phyloP scores from a whole-genome alignment of 352 stramenopile species.

The Globisporangium yorkense region DNA sequence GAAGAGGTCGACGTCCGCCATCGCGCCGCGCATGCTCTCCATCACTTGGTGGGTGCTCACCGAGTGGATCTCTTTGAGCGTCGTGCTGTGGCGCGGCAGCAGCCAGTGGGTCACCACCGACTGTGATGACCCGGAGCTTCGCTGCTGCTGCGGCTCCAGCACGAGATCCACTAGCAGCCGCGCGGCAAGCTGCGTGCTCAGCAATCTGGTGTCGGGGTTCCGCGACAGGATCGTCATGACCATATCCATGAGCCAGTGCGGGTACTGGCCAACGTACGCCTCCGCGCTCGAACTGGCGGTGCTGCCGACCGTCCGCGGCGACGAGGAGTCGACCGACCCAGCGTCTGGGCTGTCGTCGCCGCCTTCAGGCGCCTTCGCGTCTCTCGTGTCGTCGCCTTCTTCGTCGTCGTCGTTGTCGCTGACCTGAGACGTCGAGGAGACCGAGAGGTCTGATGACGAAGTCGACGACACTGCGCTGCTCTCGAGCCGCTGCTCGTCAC shows the following conservation, averaged over 20 bases:
- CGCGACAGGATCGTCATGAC: constrained; percentile 37
- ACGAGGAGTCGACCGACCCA: not conserved
- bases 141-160: constrained; percentile 19
- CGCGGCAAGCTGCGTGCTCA: constrained; percentile 47
- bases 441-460: constrained; percentile 16
- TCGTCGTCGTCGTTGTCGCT: constrained; percentile 6
- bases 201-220: constrained; percentile 42
- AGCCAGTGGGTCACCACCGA: constrained; percentile 11
- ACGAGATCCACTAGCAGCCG: constrained; percentile 55
- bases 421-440: constrained; percentile 14
- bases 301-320: constrained; percentile 1
- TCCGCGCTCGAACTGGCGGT: not conserved
- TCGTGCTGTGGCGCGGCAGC: constrained; percentile 22
- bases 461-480: constrained; percentile 18
- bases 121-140: not conserved
- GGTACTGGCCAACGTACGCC: constrained; percentile 20
- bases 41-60: constrained; percentile 67
- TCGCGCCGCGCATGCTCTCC: constrained; percentile 76
- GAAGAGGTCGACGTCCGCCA: constrained; percentile 76
- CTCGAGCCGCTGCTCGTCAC: constrained; percentile 1
- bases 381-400: not conserved
- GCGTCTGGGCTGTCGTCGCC: not conserved
- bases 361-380: not conserved
- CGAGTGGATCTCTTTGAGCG: constrained; percentile 55
- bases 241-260: constrained; percentile 47